Base-by-base conservation (phyloP, 1,139 yeast species). In the Candida glucosophila region DNA sequence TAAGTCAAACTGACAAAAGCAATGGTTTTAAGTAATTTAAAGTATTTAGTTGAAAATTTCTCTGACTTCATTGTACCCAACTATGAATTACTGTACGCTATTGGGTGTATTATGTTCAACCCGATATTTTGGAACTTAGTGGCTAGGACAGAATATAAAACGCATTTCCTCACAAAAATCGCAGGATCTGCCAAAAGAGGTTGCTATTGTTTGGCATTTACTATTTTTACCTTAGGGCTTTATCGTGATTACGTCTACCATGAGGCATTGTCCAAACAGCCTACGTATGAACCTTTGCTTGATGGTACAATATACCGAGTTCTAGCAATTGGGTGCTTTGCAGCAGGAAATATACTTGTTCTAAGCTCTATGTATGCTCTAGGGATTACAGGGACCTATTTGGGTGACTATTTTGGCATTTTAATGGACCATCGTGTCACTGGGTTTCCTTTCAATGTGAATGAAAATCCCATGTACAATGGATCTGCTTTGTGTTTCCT, bases 391-490 rank as follows among this genome's bases (percentile, higher is more conserved):
- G 98, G 98, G 10, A 90, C 98, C 12, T 90, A 90, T 47, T 62
- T 90, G 35, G 98, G 98, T 20, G 98, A 90, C 54, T 92, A 90
- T 57, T 90, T 90, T 55, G 98, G 98, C 1, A 88, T 90, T 44
- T 69, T 90, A 44, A 90, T 88, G 93, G 74, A 75, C 36, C 73
- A 81, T 37, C 70, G 94, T 46, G 95, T 90, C 34, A 79, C 92
- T n/a, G 77, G 81, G 1, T 90, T 90, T 67, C 98, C 98, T 13
- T 90, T 90, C 67, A 88, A 78, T 43, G 72, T 86, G 33, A 72
- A 79, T 39, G 79, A 83, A 46, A 90, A 90, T 52, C 98, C 98
- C 34, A 90, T 90, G 98, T 90, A 90, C 56, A 80, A 81, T 47
- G 98, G 98, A 13, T 81, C 94, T 5, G 72, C 90, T 15, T 60